phyloP scores from a whole-genome alignment of 306 rosid genomes.

The Prunus mira region DNA sequence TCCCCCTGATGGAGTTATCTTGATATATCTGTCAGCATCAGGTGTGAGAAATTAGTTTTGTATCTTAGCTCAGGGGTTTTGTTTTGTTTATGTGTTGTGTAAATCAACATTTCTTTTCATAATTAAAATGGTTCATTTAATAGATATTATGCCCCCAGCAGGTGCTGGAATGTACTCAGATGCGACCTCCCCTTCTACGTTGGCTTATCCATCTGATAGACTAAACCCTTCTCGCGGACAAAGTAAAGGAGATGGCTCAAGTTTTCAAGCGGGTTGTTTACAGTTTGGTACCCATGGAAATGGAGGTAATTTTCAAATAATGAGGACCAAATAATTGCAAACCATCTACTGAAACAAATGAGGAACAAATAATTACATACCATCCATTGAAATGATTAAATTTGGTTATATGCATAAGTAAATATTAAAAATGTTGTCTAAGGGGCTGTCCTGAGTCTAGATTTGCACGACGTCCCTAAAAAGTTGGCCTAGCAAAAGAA shows the following conservation, averaged over 20 bases:
- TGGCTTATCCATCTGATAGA: constrained; percentile 25
- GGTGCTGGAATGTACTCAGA: constrained; percentile 48
- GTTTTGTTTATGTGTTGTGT: constrained; percentile 9
- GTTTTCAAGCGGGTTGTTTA: constrained; percentile 45
- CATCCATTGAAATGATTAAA: background rate
- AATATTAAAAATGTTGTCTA: background rate
- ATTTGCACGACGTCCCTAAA: background rate
- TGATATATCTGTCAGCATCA: constrained; percentile 90
- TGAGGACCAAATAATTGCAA: background rate
- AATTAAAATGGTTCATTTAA: constrained; percentile 29
- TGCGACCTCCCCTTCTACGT: constrained; percentile 26
- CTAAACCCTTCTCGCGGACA: constrained; percentile 20
- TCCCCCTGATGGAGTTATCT: constrained; percentile 82
- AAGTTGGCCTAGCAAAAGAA: background rate
- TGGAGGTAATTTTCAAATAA: constrained; percentile 49
- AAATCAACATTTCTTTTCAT: constrained; percentile 18
- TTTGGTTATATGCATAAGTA: background rate
- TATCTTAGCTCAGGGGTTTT: background rate
- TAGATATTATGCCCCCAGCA: constrained; percentile 32
- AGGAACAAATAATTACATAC: background rate
- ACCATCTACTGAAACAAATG: background rate
- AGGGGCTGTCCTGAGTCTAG: background rate
- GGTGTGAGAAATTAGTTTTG: constrained; percentile 42
- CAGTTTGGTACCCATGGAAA: constrained; percentile 63
- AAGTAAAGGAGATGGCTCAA: constrained; percentile 29